phyloP scores from a whole-genome alignment of 805 yeast species.

The Yamadazyma akitaensis region DNA sequence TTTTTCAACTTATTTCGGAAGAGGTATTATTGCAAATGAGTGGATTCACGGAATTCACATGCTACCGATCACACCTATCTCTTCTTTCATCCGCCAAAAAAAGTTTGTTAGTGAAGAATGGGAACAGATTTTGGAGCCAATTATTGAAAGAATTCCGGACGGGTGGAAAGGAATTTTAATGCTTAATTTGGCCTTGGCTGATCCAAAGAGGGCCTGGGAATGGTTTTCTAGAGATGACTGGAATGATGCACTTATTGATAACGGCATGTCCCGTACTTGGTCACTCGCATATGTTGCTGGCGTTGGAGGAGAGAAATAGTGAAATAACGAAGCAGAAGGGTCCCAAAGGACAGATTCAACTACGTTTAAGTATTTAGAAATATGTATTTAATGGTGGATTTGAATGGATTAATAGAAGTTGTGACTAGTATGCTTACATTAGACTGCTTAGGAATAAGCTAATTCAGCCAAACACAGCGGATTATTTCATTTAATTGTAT shows the following conservation, averaged over 20 bases:
- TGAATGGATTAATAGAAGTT: too few species aligned
- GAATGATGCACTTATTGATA: conserved; percentile 58
- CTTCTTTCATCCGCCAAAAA: conserved; percentile 55
- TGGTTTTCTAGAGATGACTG: conserved; percentile 51
- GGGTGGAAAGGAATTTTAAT: conserved; percentile 76
- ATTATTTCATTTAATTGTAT: too few species aligned
- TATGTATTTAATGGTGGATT: too few species aligned
- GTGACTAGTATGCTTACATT: too few species aligned
- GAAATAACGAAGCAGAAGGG: not conserved
- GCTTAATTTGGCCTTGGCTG: conserved; percentile 69
- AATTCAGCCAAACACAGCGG: too few species aligned
- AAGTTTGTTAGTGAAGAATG: conserved; percentile 62
- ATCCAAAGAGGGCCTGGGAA: conserved; percentile 50
- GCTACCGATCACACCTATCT: conserved; percentile 67
- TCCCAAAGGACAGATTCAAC: too few species aligned
- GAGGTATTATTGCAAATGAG: conserved; percentile 52
- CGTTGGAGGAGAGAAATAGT: conserved; percentile 24
- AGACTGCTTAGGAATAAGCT: too few species aligned
- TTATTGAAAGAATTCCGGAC: conserved; percentile 49
- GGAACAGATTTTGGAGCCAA: conserved; percentile 45
- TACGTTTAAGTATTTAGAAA: too few species aligned
- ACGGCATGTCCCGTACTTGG: conserved; percentile 88
- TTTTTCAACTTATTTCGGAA: conserved; percentile 73
- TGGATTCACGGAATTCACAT: conserved; percentile 80
- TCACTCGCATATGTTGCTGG: conserved; percentile 73